Percentiles rank a stretch among this genome's conserved stretches.
Conservation (phyloP, 2,329 filamentous ascomycete species). For the Sporothrix brunneoviolacea region DNA sequence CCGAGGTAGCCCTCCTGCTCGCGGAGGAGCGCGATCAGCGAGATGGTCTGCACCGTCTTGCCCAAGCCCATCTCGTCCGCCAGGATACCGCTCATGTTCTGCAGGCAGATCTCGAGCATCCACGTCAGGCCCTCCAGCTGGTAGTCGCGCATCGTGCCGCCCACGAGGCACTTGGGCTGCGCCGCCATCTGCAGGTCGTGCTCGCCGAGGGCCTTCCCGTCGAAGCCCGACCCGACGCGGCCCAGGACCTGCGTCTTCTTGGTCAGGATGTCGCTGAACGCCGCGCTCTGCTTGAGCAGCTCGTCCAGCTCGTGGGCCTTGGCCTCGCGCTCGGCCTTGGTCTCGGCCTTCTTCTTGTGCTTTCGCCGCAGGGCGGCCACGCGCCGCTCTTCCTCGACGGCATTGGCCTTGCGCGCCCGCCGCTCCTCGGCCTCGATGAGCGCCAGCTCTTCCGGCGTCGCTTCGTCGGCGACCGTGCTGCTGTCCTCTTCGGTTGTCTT, state of each 20-base stretch:
- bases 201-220: constrained; percentile 53
- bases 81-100: constrained; percentile 84
- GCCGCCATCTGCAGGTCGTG: constrained; percentile 71
- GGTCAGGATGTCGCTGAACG: constrained; percentile 57
- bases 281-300: constrained; percentile 51
- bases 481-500: no score
- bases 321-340: constrained; percentile 46
- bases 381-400: constrained; percentile 38
- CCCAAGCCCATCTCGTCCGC: constrained; percentile 90
- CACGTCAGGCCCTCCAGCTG: constrained; percentile 92
- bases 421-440: constrained; percentile 35
- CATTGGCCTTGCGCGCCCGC: constrained; percentile 40
- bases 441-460: constrained; percentile 6
- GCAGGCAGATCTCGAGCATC: constrained; percentile 76
- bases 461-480: no score
- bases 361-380: constrained; percentile 31
- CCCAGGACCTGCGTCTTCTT: constrained; percentile 58
- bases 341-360: constrained; percentile 43
- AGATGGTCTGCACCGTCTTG: constrained; percentile 88
- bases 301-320: constrained; percentile 56
- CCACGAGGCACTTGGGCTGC: constrained; percentile 78
- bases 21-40: constrained; percentile 76
- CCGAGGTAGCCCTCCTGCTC: constrained; percentile 79
- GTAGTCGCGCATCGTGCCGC: constrained; percentile 88
- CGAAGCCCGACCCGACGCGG: constrained; percentile 53